Conservation (phyloP, 345 rosid species). For the Brassica juncea region DNA sequence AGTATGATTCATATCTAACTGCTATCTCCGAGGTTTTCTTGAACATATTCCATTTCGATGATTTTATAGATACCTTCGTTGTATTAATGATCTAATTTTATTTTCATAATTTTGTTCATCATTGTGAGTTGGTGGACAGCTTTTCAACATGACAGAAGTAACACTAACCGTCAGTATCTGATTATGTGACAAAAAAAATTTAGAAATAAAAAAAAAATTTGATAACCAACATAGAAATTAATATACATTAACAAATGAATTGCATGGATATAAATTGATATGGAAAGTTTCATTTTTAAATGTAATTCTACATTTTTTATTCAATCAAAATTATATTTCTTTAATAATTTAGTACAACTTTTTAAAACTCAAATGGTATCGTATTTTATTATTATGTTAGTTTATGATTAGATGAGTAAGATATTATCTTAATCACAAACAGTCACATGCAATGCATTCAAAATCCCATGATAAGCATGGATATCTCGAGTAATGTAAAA, state of each 20-base stretch:
- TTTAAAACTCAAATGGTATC: neutral
- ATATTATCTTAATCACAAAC: conserved; percentile 9
- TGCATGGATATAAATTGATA: neutral
- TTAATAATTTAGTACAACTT: neutral
- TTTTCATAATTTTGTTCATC: neutral
- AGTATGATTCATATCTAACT: neutral
- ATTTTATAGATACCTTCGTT: neutral
- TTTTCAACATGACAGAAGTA: neutral
- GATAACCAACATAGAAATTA: neutral
- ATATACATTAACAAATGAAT: neutral
- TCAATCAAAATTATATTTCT: neutral
- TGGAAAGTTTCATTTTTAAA: neutral
- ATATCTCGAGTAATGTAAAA: conserved; percentile 26
- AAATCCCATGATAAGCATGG: conserved; percentile 25
- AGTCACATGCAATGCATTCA: conserved; percentile 39
- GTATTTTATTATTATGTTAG: neutral
- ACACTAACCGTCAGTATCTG: neutral
- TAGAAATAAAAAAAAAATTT: neutral
- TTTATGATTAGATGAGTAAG: neutral
- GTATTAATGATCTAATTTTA: neutral
- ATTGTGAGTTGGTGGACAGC: neutral
- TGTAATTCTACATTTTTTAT: neutral
- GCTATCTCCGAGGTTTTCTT: neutral
- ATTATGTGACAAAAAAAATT: neutral
- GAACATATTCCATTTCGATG: neutral